phyloP scores from a whole-genome alignment of 2,329 filamentous ascomycete genomes.

The Mycosphaerella arachidis region DNA sequence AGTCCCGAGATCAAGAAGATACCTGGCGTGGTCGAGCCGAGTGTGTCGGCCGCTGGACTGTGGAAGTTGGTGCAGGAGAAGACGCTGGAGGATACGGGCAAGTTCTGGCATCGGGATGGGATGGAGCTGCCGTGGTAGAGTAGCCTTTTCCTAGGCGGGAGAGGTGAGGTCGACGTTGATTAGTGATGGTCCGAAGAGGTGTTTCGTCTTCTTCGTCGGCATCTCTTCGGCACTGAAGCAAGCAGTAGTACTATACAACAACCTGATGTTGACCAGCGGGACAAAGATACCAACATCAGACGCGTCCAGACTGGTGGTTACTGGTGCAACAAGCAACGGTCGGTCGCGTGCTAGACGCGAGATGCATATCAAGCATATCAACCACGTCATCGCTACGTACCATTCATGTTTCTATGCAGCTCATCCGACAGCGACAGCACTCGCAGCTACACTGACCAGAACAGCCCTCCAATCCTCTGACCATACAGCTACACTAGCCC shows the following conservation, averaged over 20 bases:
- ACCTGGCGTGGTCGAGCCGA: constrained; percentile 35
- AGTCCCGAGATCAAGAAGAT: constrained; percentile 24
- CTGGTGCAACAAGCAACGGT: background rate
- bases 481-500: background rate
- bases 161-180: too few species aligned
- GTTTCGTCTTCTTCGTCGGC: too few species aligned
- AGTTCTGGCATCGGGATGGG: too few species aligned
- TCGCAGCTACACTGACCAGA: background rate
- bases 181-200: too few species aligned
- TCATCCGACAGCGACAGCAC: too few species aligned
- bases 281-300: background rate
- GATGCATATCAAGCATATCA: background rate
- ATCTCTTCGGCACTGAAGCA: too few species aligned
- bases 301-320: background rate
- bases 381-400: background rate
- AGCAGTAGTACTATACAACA: too few species aligned
- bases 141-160: too few species aligned
- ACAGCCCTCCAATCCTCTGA: background rate
- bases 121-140: too few species aligned
- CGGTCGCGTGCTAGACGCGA: background rate
- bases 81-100: too few species aligned
- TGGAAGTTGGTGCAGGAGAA: constrained; percentile 1
- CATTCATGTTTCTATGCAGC: background rate
- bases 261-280: background rate
- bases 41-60: constrained; percentile 14